Base-by-base conservation (phyloP, 169 alveolate species). In the Pseudocohnilembus persalinus region DNA sequence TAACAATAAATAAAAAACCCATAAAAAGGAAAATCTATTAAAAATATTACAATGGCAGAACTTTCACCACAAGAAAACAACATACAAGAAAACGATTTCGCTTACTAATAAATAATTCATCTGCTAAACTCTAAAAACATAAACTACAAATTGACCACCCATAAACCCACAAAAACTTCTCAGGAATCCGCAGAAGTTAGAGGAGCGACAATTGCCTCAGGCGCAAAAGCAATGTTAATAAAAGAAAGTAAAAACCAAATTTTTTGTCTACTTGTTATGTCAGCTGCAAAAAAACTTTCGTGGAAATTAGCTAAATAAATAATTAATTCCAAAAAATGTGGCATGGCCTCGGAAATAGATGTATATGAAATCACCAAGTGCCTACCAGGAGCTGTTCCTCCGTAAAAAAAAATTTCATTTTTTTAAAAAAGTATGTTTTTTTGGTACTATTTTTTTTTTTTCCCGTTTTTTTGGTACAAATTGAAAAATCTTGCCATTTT, bases 141-240 rank as follows among this genome's bases (percentile, higher is more conserved):
- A 49, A 72, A 84, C 68, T 84, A 84, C 75, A 82, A 75, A 31
- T 76, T 86, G 31, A 33, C 89, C 11, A 84, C 73, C 63, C 97
- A 96, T 76, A 93, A 88, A 27, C 95, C 97, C 32, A 92, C 91
- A 1, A 86, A 90, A 82, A 96, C 98, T 0, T 89, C 95, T 49
- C 94, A 93, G 87, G 96, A 93, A 88, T 93, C 96, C 1, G 97
- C 97, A 15, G 86, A 92, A 72, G 81, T 94, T 6, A 83, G 97
- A 87, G 98, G 97, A 27, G 95, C 91, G 6, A 84, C 97, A 1
- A 85, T 94, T 75, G 95, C 91, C 27, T 88, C 94, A 28, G 98
- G 97, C 25, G 97, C 98, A 0, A 96, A 96, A 87, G 96, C 98
- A 29, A 94, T 96, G 97, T 92, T 96, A n/a, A 77, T 94, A 27